phyloP scores from a whole-genome alignment of 2,329 filamentous ascomycete genomes.

The Westerdykella aurantiaca region DNA sequence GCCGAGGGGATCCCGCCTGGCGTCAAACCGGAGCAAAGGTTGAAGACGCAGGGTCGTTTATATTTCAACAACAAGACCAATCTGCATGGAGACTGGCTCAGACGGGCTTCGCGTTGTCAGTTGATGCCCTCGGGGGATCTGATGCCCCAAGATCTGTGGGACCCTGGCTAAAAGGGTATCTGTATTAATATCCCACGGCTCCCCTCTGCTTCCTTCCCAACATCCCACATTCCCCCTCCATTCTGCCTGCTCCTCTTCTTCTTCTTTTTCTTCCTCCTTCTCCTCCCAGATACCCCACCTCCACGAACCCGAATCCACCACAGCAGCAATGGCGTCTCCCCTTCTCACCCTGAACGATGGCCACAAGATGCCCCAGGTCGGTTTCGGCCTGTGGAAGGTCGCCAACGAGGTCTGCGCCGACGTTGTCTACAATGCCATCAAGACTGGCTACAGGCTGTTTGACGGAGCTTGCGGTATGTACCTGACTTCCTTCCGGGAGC shows the following conservation, averaged over 20 bases:
- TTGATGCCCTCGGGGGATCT: constrained; percentile 7
- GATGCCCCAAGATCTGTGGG: constrained; percentile 3
- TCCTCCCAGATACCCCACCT: not conserved
- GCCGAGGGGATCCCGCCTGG: constrained; percentile 1
- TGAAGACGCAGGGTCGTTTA: constrained; percentile 13
- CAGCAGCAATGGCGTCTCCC: constrained; percentile 16
- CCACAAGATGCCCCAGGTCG: constrained; percentile 34
- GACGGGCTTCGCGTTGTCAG: not conserved
- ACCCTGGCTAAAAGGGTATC: constrained; percentile 1
- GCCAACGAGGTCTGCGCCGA: constrained; percentile 29
- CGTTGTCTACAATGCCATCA: constrained; percentile 34
- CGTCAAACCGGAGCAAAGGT: constrained; percentile 5
- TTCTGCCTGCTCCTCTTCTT: constrained; percentile 1
- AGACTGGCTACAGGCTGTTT: constrained; percentile 34
- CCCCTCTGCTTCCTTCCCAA: not conserved
- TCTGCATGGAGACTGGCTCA: constrained; percentile 3
- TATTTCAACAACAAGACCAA: constrained; percentile 4
- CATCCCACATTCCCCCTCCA: not conserved
- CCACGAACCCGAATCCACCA: not conserved
- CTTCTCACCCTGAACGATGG: constrained; percentile 31
- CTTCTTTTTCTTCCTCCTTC: too few relatives aligned
- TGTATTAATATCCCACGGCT: constrained; percentile 6
- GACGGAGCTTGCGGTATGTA: constrained; percentile 35
- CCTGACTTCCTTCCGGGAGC: not conserved
- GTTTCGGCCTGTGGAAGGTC: constrained; percentile 33